These are phyloP conservation scores for Exophiala oligosperma DNA, from an alignment of 2,329 filamentous ascomycete species.

Conservation along the genomic window DNA sequence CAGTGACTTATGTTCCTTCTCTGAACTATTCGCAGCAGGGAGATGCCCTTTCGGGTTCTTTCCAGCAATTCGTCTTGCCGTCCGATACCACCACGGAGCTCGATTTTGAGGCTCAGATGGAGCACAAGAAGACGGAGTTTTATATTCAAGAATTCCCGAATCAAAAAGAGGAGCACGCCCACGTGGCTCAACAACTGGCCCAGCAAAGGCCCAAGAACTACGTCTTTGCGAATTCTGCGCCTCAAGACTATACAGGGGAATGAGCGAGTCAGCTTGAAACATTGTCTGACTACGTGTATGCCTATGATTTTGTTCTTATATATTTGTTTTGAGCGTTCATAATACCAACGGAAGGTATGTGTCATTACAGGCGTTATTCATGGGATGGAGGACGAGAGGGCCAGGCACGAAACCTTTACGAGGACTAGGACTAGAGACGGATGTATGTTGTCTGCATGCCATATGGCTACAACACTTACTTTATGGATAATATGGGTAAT, in stretches of 20 bases:
- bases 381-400: background rate
- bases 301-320: constrained; percentile 7
- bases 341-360: background rate
- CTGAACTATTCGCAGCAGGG: constrained; percentile 32
- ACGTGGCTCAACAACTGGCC: constrained; percentile 43
- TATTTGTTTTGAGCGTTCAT: constrained; percentile 20
- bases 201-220: constrained; percentile 44
- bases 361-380: background rate
- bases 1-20: constrained; percentile 40
- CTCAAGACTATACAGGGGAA: constrained; percentile 35
- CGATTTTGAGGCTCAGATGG: constrained; percentile 21
- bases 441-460: background rate
- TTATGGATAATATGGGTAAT: constrained; percentile 1
- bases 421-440: constrained; percentile 12
- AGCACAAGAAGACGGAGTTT: constrained; percentile 42
- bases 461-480: background rate
- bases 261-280: background rate
- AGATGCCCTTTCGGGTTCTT: constrained; percentile 36
- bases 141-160: constrained; percentile 47
- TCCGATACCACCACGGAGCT: constrained; percentile 25
- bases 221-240: constrained; percentile 45
- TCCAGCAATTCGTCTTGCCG: constrained; percentile 30
- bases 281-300: background rate
- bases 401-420: constrained; percentile 5
- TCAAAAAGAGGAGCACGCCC: constrained; percentile 44